Base-by-base conservation (phyloP, 495 filamentous ascomycete species). In the Penicillium steckii region DNA sequence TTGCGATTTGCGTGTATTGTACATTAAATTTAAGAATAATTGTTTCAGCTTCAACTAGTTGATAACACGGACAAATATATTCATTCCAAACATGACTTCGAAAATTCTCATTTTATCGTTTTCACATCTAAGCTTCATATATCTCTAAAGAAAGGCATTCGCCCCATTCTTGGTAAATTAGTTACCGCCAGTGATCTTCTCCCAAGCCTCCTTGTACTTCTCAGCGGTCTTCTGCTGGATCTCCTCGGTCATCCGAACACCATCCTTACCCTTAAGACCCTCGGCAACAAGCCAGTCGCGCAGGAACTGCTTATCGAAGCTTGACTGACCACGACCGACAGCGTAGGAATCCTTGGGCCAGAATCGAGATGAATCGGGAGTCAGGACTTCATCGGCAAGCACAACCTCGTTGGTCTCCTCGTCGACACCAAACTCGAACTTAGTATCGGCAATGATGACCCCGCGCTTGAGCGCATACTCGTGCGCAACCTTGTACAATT, bases 241-340 rank as follows among this genome's bases (percentile, higher is more conserved):
- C 33, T 87, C 82, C 18, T 81, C 76, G 4, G 80, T 84, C 75
- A 95, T 83, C 42, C 71, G 71, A 12, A 91, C 84, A 7, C 84
- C 83, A 23, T 81, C 68, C 68, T 85, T 85, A 4, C 86, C 86
- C 71, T 90, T 86, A 30, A 93, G 62, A 1, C 87, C 88, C 49
- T 84, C 73, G 30, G 59, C 61, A 1, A 82, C 85, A 65, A 98
- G 69, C 91, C 92, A 98, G 70, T 97, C 86, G 18, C 93, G 76
- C 62, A 97, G 57, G 58, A 80, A 87, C 79, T 97, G 94, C 80
- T 98, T 97, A 65, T 97, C 93, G 48, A 86, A 92, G 70, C 87
- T 92, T 46, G 83, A 75, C 75, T 96, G 91, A 18, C 87, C 78
- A 29, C 76, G 75, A 0, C 93, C 93, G 25, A 85, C 68, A 58